Conservation (phyloP, 192 early-diverging fungal species). For the Powellomyces hirtus region DNA sequence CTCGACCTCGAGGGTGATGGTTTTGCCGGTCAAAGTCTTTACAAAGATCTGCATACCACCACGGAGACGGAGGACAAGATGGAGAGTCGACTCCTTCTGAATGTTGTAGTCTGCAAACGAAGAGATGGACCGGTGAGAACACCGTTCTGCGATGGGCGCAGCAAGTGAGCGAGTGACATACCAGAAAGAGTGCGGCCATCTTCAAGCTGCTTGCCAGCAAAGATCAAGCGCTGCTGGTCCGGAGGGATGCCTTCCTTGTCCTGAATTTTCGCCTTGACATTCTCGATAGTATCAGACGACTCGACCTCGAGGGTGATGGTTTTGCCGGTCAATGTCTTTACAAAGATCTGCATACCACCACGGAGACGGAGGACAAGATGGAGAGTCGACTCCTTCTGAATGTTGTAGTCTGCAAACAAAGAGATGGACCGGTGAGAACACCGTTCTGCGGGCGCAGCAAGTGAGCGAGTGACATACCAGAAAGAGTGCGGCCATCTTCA, state of each 20-base stretch:
- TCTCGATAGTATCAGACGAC: conserved; percentile 74
- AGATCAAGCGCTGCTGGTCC: conserved; percentile 79
- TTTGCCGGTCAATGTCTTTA: conserved; percentile 90
- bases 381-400: conserved; percentile 70
- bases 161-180: too few relatives aligned
- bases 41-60: too few relatives aligned
- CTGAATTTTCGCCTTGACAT: conserved; percentile 64
- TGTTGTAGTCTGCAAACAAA: conserved; percentile 47
- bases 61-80: too few relatives aligned
- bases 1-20: too few relatives aligned
- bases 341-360: conserved; percentile 71
- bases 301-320: conserved; percentile 75
- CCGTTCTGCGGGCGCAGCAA: neutral
- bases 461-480: conserved; percentile 15
- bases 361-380: conserved; percentile 63
- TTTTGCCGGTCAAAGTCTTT: too few relatives aligned
- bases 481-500: conserved; percentile 66
- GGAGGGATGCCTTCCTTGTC: conserved; percentile 66
- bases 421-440: neutral
- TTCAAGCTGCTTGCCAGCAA: conserved; percentile 79
- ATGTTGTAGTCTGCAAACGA: too few relatives aligned
- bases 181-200: conserved; percentile 61
- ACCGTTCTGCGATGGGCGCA: too few relatives aligned
- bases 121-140: too few relatives aligned
- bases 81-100: too few relatives aligned